Percentiles rank a stretch among this genome's conserved stretches.
phyloP scores from a whole-genome alignment of 305 asterid genomes.

The Coffea humblotiana region DNA sequence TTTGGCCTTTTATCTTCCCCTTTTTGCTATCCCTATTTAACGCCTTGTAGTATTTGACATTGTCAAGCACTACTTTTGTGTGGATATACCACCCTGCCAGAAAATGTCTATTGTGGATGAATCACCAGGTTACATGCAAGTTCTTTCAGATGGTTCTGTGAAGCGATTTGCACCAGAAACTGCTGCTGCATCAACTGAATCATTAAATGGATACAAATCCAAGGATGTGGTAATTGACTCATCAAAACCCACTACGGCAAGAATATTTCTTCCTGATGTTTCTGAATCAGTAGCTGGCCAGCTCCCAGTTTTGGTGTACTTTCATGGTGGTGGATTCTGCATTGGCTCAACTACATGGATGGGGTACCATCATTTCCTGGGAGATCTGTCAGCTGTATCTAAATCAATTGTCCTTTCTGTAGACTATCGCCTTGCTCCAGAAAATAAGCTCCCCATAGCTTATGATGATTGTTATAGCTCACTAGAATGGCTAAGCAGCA shows the following conservation, averaged over 20 bases:
- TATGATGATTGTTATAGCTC: slow-evolving; percentile 57
- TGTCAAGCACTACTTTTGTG: neutral
- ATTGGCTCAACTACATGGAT: slow-evolving; percentile 79
- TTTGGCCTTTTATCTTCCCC: neutral
- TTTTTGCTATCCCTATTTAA: neutral
- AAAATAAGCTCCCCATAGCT: slow-evolving; percentile 68
- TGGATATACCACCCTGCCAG: neutral
- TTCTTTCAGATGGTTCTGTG: slow-evolving; percentile 57
- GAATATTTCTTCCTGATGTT: slow-evolving; percentile 55
- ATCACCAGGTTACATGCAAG: slow-evolving; percentile 57
- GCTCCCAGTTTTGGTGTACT: slow-evolving; percentile 59
- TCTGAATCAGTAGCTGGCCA: slow-evolving; percentile 5
- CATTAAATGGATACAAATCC: slow-evolving; percentile 41
- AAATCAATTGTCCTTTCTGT: slow-evolving; percentile 50
- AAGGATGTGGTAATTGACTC: slow-evolving; percentile 55
- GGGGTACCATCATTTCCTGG: slow-evolving; percentile 70
- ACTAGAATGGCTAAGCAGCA: slow-evolving; percentile 47
- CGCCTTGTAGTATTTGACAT: neutral
- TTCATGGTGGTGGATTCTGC: slow-evolving; percentile 93
- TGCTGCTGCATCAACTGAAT: slow-evolving; percentile 30
- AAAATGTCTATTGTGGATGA: slow-evolving; percentile 59
- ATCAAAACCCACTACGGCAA: slow-evolving; percentile 48
- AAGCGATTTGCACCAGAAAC: slow-evolving; percentile 44
- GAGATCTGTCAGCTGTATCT: slow-evolving; percentile 47
- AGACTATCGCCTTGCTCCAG: slow-evolving; percentile 86